A percentile compares a stretch with the other conserved stretches of the same genome.
These are phyloP conservation scores for Populus hybrid DNA, from an alignment of 441 rosid species.

Conservation along the genomic window DNA sequence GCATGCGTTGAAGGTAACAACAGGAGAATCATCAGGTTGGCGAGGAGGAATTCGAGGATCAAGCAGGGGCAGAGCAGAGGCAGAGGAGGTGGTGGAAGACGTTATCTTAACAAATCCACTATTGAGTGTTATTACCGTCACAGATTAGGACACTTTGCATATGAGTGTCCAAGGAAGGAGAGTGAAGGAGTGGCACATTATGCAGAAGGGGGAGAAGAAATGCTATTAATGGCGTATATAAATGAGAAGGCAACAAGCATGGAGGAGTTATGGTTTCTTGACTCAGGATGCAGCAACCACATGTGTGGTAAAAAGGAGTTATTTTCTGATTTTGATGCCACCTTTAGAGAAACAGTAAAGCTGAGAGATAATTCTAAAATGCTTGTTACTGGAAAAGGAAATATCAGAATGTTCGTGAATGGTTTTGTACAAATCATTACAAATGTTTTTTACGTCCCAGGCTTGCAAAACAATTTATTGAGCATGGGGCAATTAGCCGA, in stretches of 20 bases:
- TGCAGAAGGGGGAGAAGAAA: background rate
- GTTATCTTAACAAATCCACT: background rate
- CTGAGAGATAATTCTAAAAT: background rate
- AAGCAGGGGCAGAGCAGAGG: background rate
- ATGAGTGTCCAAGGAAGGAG: background rate
- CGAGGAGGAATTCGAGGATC: too few relatives aligned
- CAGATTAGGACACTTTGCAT: background rate
- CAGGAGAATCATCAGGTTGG: too few relatives aligned
- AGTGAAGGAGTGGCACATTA: background rate
- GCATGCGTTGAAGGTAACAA: too few relatives aligned
- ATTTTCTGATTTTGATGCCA: background rate
- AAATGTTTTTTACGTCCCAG: background rate
- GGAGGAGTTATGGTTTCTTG: constrained; percentile 1
- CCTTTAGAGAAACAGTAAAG: background rate
- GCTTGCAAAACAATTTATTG: background rate
- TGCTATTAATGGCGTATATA: constrained; percentile 2
- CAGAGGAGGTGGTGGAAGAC: background rate
- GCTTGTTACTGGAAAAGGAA: background rate
- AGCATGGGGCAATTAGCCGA: background rate
- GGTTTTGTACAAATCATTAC: background rate
- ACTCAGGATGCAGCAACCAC: background rate
- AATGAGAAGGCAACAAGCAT: background rate
- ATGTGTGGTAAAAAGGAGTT: background rate
- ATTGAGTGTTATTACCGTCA: constrained; percentile 1
- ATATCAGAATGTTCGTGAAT: background rate